Evolutionary conservation across 805 yeast species (phyloP), one percentile per base, ranked within the genome.

Genomic region (Priceomyces medius): DNA sequence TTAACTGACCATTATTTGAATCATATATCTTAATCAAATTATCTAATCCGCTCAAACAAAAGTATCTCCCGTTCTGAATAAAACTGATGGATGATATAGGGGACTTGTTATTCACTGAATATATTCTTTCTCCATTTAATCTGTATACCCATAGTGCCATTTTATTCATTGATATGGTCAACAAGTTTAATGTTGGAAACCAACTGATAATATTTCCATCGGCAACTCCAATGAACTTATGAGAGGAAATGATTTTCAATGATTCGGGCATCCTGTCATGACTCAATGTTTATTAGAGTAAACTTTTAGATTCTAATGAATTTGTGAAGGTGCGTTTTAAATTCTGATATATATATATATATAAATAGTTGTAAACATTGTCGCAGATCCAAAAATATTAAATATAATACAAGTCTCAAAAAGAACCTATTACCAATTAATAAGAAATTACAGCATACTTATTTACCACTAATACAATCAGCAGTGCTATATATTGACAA

Each of bases 161-260:
- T 44, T 51, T 63, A 52, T 42, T 82, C 85, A 58, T 76, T 7
- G 79, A 65, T 2, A 80, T 54, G 5, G 80, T 74, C 24, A 83
- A 47, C 23, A 79, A 64, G 46, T 76, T 76, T 69, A 79, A 72
- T 7, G 72, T 62, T 2, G 83, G 83, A 51, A 81, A 77, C 71
- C 75, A 71, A 31, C 65, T 61, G 36, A 69, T 46, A 44, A 65
- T 54, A 40, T 60, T 63, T 0, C 73, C 73, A 44, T 69, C 74
- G 10, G 63, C 51, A 37, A 55, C 46, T 23, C 64, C 60, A 9
- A 58, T 40, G 37, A 58, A 53, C 37, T 53, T 56, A 26, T 36
- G 40, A 19, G 31, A 7, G 8, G 44, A 20, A 21, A 36, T n/a
- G 9, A 33, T 29, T 29, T 35, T 21, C 20, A 40, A 35, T 12